Conservation (phyloP, 495 filamentous ascomycete species). For the Neurospora sublineolata region DNA sequence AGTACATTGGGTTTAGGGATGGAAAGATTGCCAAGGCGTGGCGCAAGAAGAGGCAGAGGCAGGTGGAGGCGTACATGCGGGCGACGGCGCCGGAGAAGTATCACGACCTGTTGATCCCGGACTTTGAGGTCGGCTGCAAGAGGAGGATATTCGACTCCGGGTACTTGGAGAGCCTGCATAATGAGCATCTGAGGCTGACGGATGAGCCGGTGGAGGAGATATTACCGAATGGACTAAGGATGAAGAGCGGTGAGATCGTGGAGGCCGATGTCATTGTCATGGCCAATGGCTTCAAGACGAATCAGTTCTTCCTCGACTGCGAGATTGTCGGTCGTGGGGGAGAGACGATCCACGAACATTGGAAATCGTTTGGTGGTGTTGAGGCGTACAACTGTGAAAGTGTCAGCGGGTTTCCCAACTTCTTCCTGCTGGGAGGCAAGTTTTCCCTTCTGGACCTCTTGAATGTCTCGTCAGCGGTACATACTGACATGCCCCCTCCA, state of each 20-base stretch:
- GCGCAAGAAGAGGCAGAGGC: conserved; percentile 3
- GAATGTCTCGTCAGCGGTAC: not conserved
- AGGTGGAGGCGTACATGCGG: conserved; percentile 25
- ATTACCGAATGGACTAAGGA: conserved; percentile 22
- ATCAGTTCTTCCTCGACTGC: conserved; percentile 20
- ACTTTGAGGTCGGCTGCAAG: conserved; percentile 35
- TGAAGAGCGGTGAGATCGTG: conserved; percentile 9
- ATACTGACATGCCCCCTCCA: conserved; percentile 1
- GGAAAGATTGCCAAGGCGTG: conserved; percentile 2
- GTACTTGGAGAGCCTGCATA: conserved; percentile 20
- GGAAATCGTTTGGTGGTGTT: conserved; percentile 23
- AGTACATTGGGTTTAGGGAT: conserved; percentile 15
- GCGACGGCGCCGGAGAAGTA: conserved; percentile 29
- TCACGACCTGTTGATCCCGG: conserved; percentile 28
- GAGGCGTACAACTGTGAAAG: conserved; percentile 28
- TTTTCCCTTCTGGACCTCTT: not conserved
- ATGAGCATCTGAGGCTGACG: conserved; percentile 23
- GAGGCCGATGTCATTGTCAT: conserved; percentile 33
- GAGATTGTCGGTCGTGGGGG: conserved; percentile 25
- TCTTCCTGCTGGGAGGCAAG: conserved; percentile 24
- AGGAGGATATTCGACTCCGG: conserved; percentile 31
- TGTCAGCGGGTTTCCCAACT: conserved; percentile 33
- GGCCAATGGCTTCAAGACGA: conserved; percentile 30
- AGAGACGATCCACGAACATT: conserved; percentile 25
- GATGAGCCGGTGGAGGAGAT: conserved; percentile 25